Evolutionary conservation across 805 yeast genomes (phyloP).

Genomic region (Metahyphopichia silvanorum): DNA sequence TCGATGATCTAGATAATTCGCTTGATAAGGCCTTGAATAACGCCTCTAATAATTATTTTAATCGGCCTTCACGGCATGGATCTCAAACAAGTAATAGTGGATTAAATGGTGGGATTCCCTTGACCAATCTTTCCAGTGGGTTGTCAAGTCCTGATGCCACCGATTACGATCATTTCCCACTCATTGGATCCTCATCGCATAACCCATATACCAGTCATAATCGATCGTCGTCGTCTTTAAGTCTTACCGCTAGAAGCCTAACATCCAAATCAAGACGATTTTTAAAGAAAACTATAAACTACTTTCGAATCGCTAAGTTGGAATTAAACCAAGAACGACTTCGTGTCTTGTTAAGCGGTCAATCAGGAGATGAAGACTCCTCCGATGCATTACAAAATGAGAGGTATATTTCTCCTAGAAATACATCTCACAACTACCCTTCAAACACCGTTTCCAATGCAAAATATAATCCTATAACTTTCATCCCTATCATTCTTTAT

Average conservation of each 20-base stretch:
- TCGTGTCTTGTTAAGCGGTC: constrained; percentile 5
- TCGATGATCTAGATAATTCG: constrained; percentile 65
- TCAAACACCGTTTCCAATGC: constrained; percentile 90
- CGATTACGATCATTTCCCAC: not conserved
- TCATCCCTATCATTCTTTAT: constrained; percentile 82
- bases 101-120: constrained; percentile 24
- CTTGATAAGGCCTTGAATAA: constrained; percentile 62
- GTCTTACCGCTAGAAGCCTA: constrained; percentile 8
- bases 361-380: constrained; percentile 4
- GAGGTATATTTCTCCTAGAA: constrained; percentile 39
- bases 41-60: constrained; percentile 39
- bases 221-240: constrained; percentile 15
- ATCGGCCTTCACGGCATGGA: constrained; percentile 22
- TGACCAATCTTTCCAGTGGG: constrained; percentile 17
- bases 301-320: constrained; percentile 20
- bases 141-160: constrained; percentile 3
- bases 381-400: constrained; percentile 14
- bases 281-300: constrained; percentile 9
- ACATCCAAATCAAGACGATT: constrained; percentile 7
- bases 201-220: constrained; percentile 10
- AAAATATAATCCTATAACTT: constrained; percentile 83
- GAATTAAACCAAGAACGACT: constrained; percentile 24
- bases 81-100: constrained; percentile 15
- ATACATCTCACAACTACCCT: constrained; percentile 32
- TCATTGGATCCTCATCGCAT: not conserved